Evolutionary conservation across 2,329 filamentous ascomycete species (phyloP).

Genomic region (Trichoderma koningii): DNA sequence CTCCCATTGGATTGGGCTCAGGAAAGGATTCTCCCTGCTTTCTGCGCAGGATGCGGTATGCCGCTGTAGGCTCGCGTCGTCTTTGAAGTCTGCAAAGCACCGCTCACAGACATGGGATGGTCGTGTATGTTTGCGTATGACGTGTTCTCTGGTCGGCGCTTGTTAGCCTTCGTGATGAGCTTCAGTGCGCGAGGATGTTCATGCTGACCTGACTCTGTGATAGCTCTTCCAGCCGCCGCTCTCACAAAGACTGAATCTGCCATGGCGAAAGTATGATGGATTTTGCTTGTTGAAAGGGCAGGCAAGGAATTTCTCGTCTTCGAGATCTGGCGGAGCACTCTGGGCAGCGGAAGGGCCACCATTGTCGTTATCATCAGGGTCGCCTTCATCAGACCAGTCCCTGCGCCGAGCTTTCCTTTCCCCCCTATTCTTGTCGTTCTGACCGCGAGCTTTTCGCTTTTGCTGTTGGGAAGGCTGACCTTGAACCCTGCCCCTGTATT

Average conservation of each 20-base stretch:
- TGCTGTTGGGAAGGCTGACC: too few species aligned
- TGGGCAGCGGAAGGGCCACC: not conserved
- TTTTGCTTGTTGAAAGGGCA: not conserved
- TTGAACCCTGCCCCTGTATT: too few species aligned
- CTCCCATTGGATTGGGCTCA: too few species aligned
- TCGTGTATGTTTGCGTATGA: not conserved
- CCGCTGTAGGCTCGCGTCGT: not conserved
- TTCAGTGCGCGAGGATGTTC: too few species aligned
- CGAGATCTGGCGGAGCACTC: rapidly evolving
- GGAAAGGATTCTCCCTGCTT: too few species aligned
- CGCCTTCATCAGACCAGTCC: not conserved
- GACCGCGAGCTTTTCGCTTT: not conserved
- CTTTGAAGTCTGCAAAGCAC: not conserved
- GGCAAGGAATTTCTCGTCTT: not conserved
- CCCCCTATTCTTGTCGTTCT: too few species aligned
- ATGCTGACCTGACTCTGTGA: not conserved
- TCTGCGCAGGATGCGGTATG: not conserved
- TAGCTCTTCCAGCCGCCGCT: not conserved
- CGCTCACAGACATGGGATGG: not conserved
- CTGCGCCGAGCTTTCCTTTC: not conserved
- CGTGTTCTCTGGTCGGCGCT: not conserved
- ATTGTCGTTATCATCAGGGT: not conserved
- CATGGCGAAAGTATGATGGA: not conserved
- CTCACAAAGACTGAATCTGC: not conserved
- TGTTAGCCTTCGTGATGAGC: too few species aligned